Evolutionary conservation across 129 eudicot genomes (phyloP).

Genomic region (Arctium minus): DNA sequence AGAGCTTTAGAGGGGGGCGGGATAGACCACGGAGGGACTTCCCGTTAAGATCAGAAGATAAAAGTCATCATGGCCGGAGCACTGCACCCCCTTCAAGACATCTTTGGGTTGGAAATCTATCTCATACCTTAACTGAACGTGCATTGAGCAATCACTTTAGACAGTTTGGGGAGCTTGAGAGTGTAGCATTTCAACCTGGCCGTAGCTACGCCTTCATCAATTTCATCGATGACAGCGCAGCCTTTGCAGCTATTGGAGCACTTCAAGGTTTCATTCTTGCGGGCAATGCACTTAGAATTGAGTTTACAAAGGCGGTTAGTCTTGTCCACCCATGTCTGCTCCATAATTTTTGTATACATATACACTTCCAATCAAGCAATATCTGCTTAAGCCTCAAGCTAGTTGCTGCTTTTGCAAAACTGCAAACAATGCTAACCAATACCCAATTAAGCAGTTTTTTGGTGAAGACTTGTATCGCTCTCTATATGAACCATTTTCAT

Average conservation of each 20-base stretch:
- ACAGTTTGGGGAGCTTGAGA: slow-evolving; percentile 78
- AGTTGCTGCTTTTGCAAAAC: neutral
- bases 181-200: slow-evolving; percentile 79
- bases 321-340: slow-evolving; percentile 58
- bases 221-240: slow-evolving; percentile 64
- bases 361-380: slow-evolving; percentile 4
- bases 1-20: slow-evolving; percentile 71
- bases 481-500: neutral
- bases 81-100: slow-evolving; percentile 84
- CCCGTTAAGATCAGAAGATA: slow-evolving; percentile 63
- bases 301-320: slow-evolving; percentile 99
- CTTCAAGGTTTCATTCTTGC: slow-evolving; percentile 86
- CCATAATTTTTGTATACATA: slow-evolving; percentile 29
- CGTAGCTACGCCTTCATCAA: slow-evolving; percentile 89
- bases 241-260: slow-evolving; percentile 63
- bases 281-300: slow-evolving; percentile 88
- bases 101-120: slow-evolving; percentile 90
- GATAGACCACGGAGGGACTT: slow-evolving; percentile 62
- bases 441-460: neutral
- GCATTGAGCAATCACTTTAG: slow-evolving; percentile 54
- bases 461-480: neutral
- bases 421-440: slow-evolving; percentile 10
- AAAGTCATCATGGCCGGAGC: slow-evolving; percentile 55
- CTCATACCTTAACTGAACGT: slow-evolving; percentile 50
- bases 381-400: neutral